These are phyloP conservation scores for Leptographium wingfieldii DNA, from an alignment of 2,329 filamentous ascomycete genomes.

Conservation along the genomic window DNA sequence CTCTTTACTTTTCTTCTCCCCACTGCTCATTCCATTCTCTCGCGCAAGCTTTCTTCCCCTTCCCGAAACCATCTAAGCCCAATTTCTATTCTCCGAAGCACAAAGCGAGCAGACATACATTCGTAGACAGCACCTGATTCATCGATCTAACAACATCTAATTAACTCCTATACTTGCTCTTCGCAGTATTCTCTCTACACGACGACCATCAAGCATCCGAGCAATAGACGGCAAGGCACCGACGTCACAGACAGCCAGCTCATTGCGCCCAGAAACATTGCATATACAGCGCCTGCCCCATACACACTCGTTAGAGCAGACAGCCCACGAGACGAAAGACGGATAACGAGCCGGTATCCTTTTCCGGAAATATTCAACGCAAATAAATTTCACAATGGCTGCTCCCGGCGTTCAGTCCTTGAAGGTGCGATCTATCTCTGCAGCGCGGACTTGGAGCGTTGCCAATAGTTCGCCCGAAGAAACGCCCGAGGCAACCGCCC, in stretches of 20 bases:
- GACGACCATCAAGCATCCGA: background rate
- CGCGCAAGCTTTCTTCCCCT: conserved; percentile 5
- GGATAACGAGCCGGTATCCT: background rate
- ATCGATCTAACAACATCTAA: background rate
- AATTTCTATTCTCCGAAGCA: background rate
- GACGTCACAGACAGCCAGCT: background rate
- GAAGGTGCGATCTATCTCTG: conserved; percentile 49
- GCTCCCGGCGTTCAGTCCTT: conserved; percentile 78
- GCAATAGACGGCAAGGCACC: background rate
- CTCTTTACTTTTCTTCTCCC: conserved; percentile 4
- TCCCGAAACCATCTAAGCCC: background rate
- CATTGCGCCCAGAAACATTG: background rate
- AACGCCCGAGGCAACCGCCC: no score
- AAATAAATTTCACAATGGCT: conserved; percentile 41
- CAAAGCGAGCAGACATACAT: background rate
- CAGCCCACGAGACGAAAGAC: background rate
- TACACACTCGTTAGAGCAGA: background rate
- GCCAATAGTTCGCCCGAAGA: no score
- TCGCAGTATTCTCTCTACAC: background rate
- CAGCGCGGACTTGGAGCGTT: background rate
- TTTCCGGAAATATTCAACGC: background rate
- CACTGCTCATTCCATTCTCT: conserved; percentile 6
- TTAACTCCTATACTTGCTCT: background rate
- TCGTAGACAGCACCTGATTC: background rate
- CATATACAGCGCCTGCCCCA: background rate